Percentiles rank a stretch among this genome's conserved stretches.
phyloP scores from a whole-genome alignment of 2,329 filamentous ascomycete genomes.

The Claviceps cyperi region DNA sequence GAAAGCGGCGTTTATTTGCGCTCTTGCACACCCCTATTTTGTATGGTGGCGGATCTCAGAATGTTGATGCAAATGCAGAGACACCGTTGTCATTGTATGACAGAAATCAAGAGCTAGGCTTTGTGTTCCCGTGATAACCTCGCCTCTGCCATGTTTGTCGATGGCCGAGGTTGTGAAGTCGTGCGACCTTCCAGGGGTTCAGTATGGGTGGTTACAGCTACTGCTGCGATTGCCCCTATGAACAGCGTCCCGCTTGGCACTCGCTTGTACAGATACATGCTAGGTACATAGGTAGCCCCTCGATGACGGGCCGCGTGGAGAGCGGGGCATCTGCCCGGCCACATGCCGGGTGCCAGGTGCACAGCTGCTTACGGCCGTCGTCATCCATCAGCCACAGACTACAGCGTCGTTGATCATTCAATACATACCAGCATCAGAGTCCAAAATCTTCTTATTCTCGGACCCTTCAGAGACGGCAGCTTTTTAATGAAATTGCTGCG shows the following conservation, averaged over 20 bases:
- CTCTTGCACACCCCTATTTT: background rate
- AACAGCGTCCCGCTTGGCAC: background rate
- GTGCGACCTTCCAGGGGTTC: background rate
- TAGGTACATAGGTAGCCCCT: background rate
- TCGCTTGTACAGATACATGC: background rate
- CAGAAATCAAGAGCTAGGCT: background rate
- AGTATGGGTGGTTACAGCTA: background rate
- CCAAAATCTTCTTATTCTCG: background rate
- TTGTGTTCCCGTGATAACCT: too few species aligned
- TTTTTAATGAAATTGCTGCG: too few species aligned
- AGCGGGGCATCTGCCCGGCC: background rate
- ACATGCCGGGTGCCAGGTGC: background rate
- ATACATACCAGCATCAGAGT: background rate
- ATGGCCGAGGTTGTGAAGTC: too few species aligned
- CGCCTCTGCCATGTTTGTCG: too few species aligned
- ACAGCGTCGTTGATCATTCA: background rate
- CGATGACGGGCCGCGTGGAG: slow-evolving; percentile 2
- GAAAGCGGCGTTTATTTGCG: background rate
- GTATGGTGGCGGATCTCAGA: background rate
- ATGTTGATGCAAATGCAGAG: background rate
- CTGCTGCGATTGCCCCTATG: background rate
- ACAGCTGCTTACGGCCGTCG: background rate
- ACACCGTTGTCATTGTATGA: background rate
- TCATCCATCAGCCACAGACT: background rate
- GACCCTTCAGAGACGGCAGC: too few species aligned